Evolutionary conservation across 75 land plant genomes (phyloP).

Genomic region (Adiantum capillusveneris): DNA sequence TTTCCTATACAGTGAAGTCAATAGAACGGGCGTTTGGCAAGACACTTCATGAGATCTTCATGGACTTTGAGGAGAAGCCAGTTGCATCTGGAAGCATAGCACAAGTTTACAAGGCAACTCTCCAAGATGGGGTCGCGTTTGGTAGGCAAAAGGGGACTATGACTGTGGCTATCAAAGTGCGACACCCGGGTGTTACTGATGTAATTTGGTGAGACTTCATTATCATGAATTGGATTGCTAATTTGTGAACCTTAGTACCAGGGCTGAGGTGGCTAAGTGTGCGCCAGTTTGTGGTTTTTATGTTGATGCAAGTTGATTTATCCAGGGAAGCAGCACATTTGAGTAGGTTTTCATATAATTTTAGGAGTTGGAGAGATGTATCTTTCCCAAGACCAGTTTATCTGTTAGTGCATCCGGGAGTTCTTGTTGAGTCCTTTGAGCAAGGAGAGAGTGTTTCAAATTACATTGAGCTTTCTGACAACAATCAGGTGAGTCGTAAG

Average conservation of each 20-base stretch:
- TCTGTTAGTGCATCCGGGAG: conserved; percentile 87
- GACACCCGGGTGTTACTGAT: conserved; percentile 86
- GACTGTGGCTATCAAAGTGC: conserved; percentile 72
- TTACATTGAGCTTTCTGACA: conserved; percentile 49
- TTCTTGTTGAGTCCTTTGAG: conserved; percentile 74
- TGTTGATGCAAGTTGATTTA: conserved; percentile 85
- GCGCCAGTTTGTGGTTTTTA: conserved; percentile 81
- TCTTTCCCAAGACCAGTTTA: conserved; percentile 86
- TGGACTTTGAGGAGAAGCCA: conserved; percentile 74
- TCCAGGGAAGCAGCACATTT: conserved; percentile 91
- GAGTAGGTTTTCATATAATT: conserved; percentile 79
- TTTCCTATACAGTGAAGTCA: conserved; percentile 30
- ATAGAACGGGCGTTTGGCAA: conserved; percentile 72
- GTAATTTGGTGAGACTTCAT: conserved; percentile 65
- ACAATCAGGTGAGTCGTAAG: conserved; percentile 37
- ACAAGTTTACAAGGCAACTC: conserved; percentile 64
- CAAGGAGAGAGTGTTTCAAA: conserved; percentile 64
- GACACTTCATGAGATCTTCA: conserved; percentile 65
- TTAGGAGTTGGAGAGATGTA: conserved; percentile 77
- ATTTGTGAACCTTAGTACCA: conserved; percentile 43
- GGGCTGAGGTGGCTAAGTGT: conserved; percentile 47
- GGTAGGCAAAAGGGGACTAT: conserved; percentile 44
- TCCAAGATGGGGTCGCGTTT: conserved; percentile 31
- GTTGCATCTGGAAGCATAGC: conserved; percentile 92
- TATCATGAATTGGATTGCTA: conserved; percentile 63